These are phyloP conservation scores for Naegleria lovaniensis DNA, from an alignment of 208 protist species.

Conservation along the genomic window DNA sequence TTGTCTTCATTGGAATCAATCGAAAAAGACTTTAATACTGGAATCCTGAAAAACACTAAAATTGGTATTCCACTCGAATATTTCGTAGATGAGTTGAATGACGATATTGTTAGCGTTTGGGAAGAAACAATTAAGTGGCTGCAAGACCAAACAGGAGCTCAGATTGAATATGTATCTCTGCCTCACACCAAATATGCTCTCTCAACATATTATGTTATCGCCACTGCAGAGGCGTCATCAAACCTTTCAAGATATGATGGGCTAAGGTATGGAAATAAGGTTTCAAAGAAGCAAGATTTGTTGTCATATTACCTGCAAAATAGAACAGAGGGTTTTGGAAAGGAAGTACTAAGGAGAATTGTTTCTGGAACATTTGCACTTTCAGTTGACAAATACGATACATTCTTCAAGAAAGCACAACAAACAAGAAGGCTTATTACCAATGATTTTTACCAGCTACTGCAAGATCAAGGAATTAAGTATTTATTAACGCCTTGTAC, in stretches of 20 bases:
- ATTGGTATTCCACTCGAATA: constrained; percentile 22
- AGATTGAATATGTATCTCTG: constrained; percentile 17
- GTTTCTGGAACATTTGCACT: neutral
- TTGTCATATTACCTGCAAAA: neutral
- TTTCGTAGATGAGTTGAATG: neutral
- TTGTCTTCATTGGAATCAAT: neutral
- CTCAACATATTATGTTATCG: constrained; percentile 22
- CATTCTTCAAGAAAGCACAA: neutral
- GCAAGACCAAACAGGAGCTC: neutral
- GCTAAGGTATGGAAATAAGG: neutral
- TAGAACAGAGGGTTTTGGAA: constrained; percentile 4
- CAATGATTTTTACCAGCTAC: constrained; percentile 18
- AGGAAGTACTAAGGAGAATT: constrained; percentile 20
- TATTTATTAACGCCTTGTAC: neutral
- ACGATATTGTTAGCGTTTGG: neutral
- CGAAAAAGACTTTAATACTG: neutral
- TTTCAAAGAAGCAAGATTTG: neutral
- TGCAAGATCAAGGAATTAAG: neutral
- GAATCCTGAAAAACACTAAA: neutral
- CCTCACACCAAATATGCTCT: constrained; percentile 26
- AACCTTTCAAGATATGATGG: constrained; percentile 27
- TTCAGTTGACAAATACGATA: neutral
- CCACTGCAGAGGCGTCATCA: neutral
- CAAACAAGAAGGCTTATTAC: constrained; percentile 12
- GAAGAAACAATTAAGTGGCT: neutral